Evolutionary conservation across 2,329 filamentous ascomycete genomes (phyloP), one percentile per base, ranked within the genome.

Genomic region (Cercospora zeina): DNA sequence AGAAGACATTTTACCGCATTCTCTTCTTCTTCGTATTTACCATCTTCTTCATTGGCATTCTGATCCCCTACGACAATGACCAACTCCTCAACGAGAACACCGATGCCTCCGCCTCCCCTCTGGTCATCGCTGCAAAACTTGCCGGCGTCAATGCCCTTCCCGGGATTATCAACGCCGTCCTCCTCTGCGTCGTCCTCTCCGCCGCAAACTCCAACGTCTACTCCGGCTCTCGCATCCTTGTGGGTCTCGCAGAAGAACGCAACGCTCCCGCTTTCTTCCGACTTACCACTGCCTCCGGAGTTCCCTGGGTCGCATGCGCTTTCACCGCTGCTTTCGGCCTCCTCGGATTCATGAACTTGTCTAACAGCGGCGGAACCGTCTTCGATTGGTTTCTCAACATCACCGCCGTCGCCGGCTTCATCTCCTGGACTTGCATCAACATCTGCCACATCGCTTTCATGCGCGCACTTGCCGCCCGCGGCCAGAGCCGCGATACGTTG

Each of bases 291-390:
- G 80, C 77, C 65, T 78, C 77, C 10, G 89, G 89, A 51, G 87
- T 95, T 0, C 91, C 91, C 0, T 82, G 91, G 65, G 91, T 89
- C 75, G 90, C 87, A 71, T 89, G 93, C 39, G 66, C 75, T 1
- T 74, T 87, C 30, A 88, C 89, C 0, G 81, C 91, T 51, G 73
- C 84, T 3, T 86, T 95, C 68, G 84, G 88, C 1, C 79, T 91
- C 6, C 78, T 96, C 10, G 85, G 87, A 2, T 95, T 92, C 75
- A 77, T 93, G 53, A 87, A 92, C 74, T 82, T 93, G 16, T 88
- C 85, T 7, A 82, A 85, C 65, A 89, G 88, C 72, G 85, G 83
- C 19, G 82, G 88, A 49, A 83, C 87, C 81, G 90, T 92, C 1
- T 78, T 93, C 65, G 81, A 81, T 50, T 92, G 89, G 89, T 86